Percentiles rank a stretch among this genome's conserved stretches.
These are phyloP conservation scores for Phytophthora syringae DNA, from an alignment of 352 stramenopile species.

Conservation along the genomic window DNA sequence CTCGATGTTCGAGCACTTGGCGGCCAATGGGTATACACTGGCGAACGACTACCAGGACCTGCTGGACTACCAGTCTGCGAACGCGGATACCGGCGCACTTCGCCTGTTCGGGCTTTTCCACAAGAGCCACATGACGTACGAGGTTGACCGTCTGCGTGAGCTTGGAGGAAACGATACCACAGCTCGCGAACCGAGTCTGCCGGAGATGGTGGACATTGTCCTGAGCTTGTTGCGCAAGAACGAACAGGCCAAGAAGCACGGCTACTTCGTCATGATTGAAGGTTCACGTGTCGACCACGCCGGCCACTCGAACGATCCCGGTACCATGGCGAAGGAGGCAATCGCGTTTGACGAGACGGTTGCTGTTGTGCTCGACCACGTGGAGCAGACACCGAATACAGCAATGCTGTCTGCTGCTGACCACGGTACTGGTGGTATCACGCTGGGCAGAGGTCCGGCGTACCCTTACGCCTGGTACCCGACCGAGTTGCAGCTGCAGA, in stretches of 20 bases:
- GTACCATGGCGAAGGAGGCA: constrained; percentile 70
- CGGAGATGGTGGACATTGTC: constrained; percentile 71
- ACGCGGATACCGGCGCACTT: constrained; percentile 54
- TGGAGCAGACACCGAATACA: constrained; percentile 57
- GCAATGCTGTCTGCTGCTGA: constrained; percentile 65
- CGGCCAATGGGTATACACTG: constrained; percentile 56
- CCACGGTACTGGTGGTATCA: constrained; percentile 72
- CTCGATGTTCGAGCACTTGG: constrained; percentile 48
- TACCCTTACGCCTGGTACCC: constrained; percentile 65
- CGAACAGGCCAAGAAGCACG: constrained; percentile 69
- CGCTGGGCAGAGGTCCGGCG: constrained; percentile 44
- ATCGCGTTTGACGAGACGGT: constrained; percentile 77
- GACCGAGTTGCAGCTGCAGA: constrained; percentile 52
- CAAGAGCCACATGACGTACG: constrained; percentile 72
- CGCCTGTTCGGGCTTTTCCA: constrained; percentile 68
- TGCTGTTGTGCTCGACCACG: constrained; percentile 62
- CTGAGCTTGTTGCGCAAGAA: constrained; percentile 73
- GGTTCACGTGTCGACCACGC: constrained; percentile 74
- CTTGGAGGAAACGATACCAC: constrained; percentile 42
- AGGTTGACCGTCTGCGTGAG: constrained; percentile 64
- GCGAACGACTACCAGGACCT: constrained; percentile 64
- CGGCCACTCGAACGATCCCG: constrained; percentile 70
- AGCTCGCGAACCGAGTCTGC: constrained; percentile 57
- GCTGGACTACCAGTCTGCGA: constrained; percentile 54
- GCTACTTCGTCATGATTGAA: constrained; percentile 82